A percentile compares a stretch with the other conserved stretches of the same genome.
These are phyloP conservation scores for Zymoseptoria passerinii DNA, from an alignment of 2,329 filamentous ascomycete genomes.

Conservation along the genomic window DNA sequence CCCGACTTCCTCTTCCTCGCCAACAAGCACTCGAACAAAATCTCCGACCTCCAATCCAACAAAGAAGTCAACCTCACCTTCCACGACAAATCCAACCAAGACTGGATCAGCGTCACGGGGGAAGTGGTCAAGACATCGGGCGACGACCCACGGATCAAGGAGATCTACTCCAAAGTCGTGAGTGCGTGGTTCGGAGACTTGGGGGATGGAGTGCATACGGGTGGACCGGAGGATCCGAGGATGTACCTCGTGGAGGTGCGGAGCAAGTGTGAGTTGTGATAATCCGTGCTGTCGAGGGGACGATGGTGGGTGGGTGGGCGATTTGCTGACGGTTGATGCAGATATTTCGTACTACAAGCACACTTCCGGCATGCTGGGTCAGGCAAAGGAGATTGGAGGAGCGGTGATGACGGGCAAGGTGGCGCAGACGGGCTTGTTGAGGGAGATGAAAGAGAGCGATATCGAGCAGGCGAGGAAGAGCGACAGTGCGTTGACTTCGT, in stretches of 20 bases:
- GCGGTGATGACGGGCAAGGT: conserved; percentile 28
- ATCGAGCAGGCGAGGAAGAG: conserved; percentile 25
- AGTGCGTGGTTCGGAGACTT: conserved; percentile 45
- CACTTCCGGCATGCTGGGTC: conserved; percentile 22
- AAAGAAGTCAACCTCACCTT: conserved; percentile 38
- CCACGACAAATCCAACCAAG: conserved; percentile 39
- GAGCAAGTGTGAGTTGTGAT: conserved; percentile 24
- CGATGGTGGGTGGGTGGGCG: background rate
- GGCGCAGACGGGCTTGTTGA: conserved; percentile 27
- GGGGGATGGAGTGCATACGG: conserved; percentile 42
- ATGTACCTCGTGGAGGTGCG: conserved; percentile 38
- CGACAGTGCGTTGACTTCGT: conserved; percentile 21
- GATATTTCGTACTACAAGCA: conserved; percentile 31
- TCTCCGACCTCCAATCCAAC: conserved; percentile 38
- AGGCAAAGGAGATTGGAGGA: conserved; percentile 26
- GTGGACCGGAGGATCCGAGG: conserved; percentile 39
- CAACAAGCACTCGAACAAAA: conserved; percentile 42
- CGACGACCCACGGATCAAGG: conserved; percentile 42
- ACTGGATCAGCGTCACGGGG: conserved; percentile 42
- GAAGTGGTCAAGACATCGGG: conserved; percentile 35
- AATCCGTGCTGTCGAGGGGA: no score
- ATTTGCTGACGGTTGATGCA: conserved; percentile 10
- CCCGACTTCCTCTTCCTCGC: conserved; percentile 46
- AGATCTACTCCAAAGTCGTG: conserved; percentile 34
- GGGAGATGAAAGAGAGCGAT: conserved; percentile 27